phyloP scores from a whole-genome alignment of 2,329 filamentous ascomycete genomes.

The Phialophora chinensis region DNA sequence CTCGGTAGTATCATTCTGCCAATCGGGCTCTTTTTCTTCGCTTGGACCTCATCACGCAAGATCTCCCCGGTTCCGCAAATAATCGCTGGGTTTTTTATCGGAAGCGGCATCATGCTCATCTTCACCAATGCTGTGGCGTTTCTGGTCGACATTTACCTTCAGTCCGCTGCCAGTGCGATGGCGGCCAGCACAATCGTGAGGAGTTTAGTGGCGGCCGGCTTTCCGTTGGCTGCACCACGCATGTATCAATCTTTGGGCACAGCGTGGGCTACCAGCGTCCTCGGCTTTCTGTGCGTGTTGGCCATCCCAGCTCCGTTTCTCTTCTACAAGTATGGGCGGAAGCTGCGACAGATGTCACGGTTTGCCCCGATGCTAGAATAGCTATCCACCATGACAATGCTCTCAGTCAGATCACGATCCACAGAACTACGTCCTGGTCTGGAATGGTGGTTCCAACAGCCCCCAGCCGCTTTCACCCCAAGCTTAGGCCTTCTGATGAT shows the following conservation, averaged over 20 bases:
- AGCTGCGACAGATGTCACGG: slow-evolving; percentile 51
- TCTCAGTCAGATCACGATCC: slow-evolving; percentile 7
- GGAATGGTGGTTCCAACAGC: background rate
- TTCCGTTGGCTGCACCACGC: slow-evolving; percentile 41
- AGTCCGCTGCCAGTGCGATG: slow-evolving; percentile 35
- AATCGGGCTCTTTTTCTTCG: slow-evolving; percentile 62
- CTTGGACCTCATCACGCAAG: slow-evolving; percentile 64
- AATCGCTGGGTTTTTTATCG: slow-evolving; percentile 78
- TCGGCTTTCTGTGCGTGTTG: slow-evolving; percentile 48
- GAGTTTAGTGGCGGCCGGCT: slow-evolving; percentile 32
- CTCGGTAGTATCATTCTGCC: slow-evolving; percentile 60
- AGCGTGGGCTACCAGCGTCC: slow-evolving; percentile 48
- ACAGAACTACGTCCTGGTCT: background rate
- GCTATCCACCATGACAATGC: background rate
- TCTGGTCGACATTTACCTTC: slow-evolving; percentile 39
- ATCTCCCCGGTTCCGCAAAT: slow-evolving; percentile 73
- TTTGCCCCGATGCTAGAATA: slow-evolving; percentile 26
- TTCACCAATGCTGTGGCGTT: slow-evolving; percentile 65
- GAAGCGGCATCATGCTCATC: slow-evolving; percentile 73
- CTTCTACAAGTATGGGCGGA: slow-evolving; percentile 47
- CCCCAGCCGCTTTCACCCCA: background rate
- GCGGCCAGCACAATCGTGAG: slow-evolving; percentile 35
- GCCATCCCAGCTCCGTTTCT: slow-evolving; percentile 49
- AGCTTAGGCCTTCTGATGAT: background rate
- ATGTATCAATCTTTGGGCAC: slow-evolving; percentile 48